Conservation (phyloP, 1,284 basidiomycete species). For the Cutaneotrichosporon cavernicola region DNA sequence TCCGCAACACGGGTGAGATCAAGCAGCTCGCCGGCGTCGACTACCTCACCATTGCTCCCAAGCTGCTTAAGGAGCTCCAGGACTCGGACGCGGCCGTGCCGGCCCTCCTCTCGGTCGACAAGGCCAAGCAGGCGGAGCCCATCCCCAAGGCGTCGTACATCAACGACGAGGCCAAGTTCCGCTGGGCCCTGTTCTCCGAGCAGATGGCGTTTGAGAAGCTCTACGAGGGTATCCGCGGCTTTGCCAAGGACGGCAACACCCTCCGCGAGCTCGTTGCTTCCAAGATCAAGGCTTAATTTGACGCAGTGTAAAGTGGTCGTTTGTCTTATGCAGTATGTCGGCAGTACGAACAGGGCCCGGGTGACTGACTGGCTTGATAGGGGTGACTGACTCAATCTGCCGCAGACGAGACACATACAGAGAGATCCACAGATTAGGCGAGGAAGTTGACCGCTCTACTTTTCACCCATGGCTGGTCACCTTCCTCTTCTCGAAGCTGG, state of each 20-base stretch:
- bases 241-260: conserved; percentile 89
- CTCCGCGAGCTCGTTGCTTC: conserved; percentile 79
- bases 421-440: no score
- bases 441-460: no score
- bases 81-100: conserved; percentile 73
- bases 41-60: conserved; percentile 91
- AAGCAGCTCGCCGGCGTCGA: conserved; percentile 92
- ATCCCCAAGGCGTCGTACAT: conserved; percentile 81
- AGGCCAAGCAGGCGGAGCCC: conserved; percentile 61
- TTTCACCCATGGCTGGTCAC: no score
- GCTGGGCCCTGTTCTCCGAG: conserved; percentile 87
- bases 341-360: neutral
- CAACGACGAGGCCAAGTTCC: conserved; percentile 93
- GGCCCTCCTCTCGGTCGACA: conserved; percentile 72
- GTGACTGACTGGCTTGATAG: neutral
- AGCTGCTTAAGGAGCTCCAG: conserved; percentile 88
- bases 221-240: conserved; percentile 96
- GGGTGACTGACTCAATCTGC: neutral
- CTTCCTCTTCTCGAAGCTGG: no score
- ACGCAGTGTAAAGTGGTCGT: conserved; percentile 3
- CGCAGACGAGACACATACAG: no score
- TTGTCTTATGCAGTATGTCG: conserved; percentile 10
- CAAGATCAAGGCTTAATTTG: conserved; percentile 61
- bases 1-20: conserved; percentile 95
- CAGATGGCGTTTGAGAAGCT: conserved; percentile 92